Conservation (phyloP, 805 yeast genomes). For the Ogataea siamensis region DNA sequence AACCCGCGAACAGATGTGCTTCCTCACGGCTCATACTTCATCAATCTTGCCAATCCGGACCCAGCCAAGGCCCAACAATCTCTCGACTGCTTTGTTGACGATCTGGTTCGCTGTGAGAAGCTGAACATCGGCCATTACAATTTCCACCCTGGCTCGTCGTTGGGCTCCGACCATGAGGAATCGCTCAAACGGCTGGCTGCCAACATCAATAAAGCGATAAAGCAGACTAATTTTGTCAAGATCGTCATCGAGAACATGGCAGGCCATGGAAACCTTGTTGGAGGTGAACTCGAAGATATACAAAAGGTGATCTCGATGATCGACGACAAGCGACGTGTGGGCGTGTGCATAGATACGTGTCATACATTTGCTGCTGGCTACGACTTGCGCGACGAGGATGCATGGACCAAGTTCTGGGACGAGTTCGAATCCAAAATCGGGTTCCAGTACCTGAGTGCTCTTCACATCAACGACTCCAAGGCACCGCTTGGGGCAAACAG, state of each 20-base stretch:
- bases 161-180: slow-evolving; percentile 61
- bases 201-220: slow-evolving; percentile 75
- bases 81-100: slow-evolving; percentile 77
- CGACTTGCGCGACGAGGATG: slow-evolving; percentile 63
- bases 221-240: slow-evolving; percentile 72
- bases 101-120: slow-evolving; percentile 80
- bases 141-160: slow-evolving; percentile 89
- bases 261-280: slow-evolving; percentile 90
- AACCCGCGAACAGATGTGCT: slow-evolving; percentile 75
- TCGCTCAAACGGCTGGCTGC: slow-evolving; percentile 71
- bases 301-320: slow-evolving; percentile 70
- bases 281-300: slow-evolving; percentile 76
- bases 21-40: slow-evolving; percentile 94
- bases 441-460: slow-evolving; percentile 65
- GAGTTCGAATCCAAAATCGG: slow-evolving; percentile 77
- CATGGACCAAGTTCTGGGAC: slow-evolving; percentile 67
- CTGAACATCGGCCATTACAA: slow-evolving; percentile 84
- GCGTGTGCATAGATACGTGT: slow-evolving; percentile 95
- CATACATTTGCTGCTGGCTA: slow-evolving; percentile 97
- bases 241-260: slow-evolving; percentile 97
- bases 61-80: slow-evolving; percentile 73
- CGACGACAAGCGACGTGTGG: slow-evolving; percentile 82
- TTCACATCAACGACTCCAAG: slow-evolving; percentile 93
- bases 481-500: slow-evolving; percentile 88
- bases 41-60: slow-evolving; percentile 91